Percentiles rank a stretch among this genome's conserved stretches.
Conservation (phyloP, 1,284 basidiomycete genomes). For the Cryptococcus amylolentus region DNA sequence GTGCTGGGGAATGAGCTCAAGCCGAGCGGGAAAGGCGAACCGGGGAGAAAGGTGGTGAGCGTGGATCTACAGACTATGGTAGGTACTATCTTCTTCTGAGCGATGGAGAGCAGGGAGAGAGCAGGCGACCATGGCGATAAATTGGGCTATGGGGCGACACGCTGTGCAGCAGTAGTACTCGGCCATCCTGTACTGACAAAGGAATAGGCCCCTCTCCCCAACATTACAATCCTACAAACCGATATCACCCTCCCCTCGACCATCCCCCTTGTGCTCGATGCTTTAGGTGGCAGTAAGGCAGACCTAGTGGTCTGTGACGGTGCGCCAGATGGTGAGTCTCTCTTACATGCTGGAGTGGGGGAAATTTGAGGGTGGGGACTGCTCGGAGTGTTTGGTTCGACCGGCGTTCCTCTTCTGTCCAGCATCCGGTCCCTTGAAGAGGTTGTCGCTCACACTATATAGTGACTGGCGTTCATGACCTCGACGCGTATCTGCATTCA, state of each 20-base stretch:
- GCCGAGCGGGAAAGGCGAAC: constrained; percentile 26
- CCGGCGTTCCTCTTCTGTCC: background rate
- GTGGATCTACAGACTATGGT: constrained; percentile 59
- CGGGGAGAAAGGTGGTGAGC: constrained; percentile 51
- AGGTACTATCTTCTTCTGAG: constrained; percentile 3
- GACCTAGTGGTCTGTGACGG: constrained; percentile 60
- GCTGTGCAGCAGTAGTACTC: no score
- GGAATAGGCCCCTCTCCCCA: constrained; percentile 53
- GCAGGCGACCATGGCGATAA: no score
- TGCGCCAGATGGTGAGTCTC: constrained; percentile 54
- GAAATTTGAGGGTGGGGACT: background rate
- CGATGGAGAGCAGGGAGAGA: no score
- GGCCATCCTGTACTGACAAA: background rate
- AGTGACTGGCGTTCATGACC: constrained; percentile 59
- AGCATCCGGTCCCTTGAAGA: background rate
- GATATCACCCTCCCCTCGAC: constrained; percentile 58
- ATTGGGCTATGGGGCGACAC: no score
- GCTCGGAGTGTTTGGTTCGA: background rate
- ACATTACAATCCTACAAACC: constrained; percentile 55
- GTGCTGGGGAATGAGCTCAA: constrained; percentile 44
- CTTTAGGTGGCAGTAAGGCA: constrained; percentile 53
- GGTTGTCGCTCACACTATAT: background rate
- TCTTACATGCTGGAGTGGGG: background rate
- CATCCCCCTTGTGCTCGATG: constrained; percentile 52
- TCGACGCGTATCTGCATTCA: constrained; percentile 59